These are phyloP conservation scores for Esteya vermicola DNA, from an alignment of 2,329 filamentous ascomycete species.

Conservation along the genomic window DNA sequence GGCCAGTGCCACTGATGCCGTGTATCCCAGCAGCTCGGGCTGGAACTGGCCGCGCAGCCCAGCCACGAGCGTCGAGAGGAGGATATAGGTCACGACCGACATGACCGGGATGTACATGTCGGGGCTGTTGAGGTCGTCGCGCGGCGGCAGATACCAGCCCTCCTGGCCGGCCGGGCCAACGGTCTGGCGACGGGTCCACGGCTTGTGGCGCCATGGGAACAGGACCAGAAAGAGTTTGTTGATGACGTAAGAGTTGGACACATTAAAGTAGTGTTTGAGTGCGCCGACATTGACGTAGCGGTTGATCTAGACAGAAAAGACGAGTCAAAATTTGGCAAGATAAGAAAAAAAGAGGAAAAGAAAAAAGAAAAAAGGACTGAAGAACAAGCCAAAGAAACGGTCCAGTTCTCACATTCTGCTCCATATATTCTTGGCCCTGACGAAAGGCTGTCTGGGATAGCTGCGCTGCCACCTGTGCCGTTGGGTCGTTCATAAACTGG, in stretches of 20 bases:
- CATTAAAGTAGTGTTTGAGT: constrained; percentile 99
- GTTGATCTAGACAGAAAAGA: constrained; percentile 27
- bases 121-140: constrained; percentile 92
- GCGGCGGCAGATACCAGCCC: constrained; percentile 72
- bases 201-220: constrained; percentile 94
- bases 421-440: constrained; percentile 85
- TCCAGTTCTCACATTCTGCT: constrained; percentile 83
- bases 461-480: constrained; percentile 87
- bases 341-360: background rate
- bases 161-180: constrained; percentile 55
- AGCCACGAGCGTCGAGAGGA: constrained; percentile 80
- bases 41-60: constrained; percentile 85
- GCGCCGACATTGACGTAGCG: constrained; percentile 74
- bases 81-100: constrained; percentile 94
- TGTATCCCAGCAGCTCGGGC: constrained; percentile 82
- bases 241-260: constrained; percentile 92
- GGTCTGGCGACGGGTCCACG: constrained; percentile 85
- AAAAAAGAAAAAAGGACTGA: background rate
- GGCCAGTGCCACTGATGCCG: constrained; percentile 68
- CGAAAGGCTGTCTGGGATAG: constrained; percentile 85
- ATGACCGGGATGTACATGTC: constrained; percentile 99
- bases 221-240: constrained; percentile 88
- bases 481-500: constrained; percentile 90
- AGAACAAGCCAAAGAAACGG: background rate
- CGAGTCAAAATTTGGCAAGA: background rate